Percentiles rank a stretch among this genome's conserved stretches.
Conservation (phyloP, 768 basidiomycete species). For the Crepidotus variabilis region DNA sequence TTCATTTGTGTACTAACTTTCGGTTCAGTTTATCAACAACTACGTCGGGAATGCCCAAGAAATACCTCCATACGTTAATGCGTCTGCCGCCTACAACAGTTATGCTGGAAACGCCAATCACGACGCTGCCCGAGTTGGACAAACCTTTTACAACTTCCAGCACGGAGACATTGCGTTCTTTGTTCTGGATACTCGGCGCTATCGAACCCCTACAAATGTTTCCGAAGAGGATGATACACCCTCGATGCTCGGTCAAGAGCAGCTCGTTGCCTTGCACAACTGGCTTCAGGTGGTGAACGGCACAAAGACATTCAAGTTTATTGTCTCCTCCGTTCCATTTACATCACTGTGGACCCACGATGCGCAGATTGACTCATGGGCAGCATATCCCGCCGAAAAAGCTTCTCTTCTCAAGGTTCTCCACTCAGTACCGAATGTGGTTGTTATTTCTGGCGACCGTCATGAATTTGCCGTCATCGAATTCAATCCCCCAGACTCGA, state of each 20-base stretch:
- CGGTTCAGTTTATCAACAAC: slow-evolving; percentile 56
- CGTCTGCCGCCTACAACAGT: slow-evolving; percentile 51
- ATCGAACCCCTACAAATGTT: slow-evolving; percentile 40
- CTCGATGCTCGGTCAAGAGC: slow-evolving; percentile 70
- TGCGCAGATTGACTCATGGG: slow-evolving; percentile 67
- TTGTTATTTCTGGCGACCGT: slow-evolving; percentile 69
- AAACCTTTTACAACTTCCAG: slow-evolving; percentile 57
- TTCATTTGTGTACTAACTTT: not conserved
- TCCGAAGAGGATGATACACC: slow-evolving; percentile 34
- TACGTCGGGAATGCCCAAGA: slow-evolving; percentile 56
- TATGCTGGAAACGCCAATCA: slow-evolving; percentile 68
- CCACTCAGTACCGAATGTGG: slow-evolving; percentile 65
- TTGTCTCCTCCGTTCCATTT: slow-evolving; percentile 72
- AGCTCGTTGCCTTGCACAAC: slow-evolving; percentile 54
- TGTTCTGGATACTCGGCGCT: slow-evolving; percentile 69
- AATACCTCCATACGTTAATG: slow-evolving; percentile 53
- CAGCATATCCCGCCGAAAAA: slow-evolving; percentile 58
- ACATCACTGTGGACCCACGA: slow-evolving; percentile 68
- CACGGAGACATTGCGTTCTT: slow-evolving; percentile 73
- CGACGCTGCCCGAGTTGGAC: slow-evolving; percentile 39
- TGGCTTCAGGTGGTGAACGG: slow-evolving; percentile 66
- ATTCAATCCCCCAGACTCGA: slow-evolving; percentile 37
- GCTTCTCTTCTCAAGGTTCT: slow-evolving; percentile 51
- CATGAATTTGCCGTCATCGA: slow-evolving; percentile 78
- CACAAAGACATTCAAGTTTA: slow-evolving; percentile 75